A percentile compares a stretch with the other conserved stretches of the same genome.
These are phyloP conservation scores for Calonectria naviculata DNA, from an alignment of 2,329 filamentous ascomycete genomes.

Conservation along the genomic window DNA sequence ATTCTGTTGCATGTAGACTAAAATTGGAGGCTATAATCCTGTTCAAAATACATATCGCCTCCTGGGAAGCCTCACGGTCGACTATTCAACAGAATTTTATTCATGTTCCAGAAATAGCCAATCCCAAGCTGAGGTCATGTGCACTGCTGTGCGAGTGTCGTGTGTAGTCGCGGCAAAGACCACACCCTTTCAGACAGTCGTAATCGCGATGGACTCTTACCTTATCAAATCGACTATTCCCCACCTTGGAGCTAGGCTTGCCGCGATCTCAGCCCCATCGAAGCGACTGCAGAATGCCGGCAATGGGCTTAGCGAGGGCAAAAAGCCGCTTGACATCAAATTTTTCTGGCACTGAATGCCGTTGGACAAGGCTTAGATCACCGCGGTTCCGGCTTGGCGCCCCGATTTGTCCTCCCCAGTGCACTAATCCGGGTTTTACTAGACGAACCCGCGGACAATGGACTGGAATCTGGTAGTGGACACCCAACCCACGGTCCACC, in stretches of 20 bases:
- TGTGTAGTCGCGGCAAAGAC: not conserved
- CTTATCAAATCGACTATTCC: not conserved
- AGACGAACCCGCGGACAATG: not conserved
- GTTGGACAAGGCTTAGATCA: not conserved
- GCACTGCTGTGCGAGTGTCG: not conserved
- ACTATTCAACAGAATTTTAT: too few relatives aligned
- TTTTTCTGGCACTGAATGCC: not conserved
- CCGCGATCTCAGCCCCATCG: not conserved
- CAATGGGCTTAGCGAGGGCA: not conserved
- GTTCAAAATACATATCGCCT: too few relatives aligned
- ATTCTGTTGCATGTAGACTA: not conserved
- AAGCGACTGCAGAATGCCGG: not conserved
- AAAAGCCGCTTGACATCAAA: not conserved
- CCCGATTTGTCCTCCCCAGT: not conserved
- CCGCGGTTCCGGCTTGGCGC: not conserved
- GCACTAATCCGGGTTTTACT: too few relatives aligned
- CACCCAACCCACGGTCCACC: not conserved
- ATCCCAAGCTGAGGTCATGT: not conserved
- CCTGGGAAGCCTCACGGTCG: too few relatives aligned
- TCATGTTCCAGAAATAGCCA: too few relatives aligned
- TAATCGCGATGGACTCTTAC: not conserved
- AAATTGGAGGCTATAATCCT: too few relatives aligned
- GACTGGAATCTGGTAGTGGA: not conserved
- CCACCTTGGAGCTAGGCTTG: not conserved
- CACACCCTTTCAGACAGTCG: not conserved